Base-by-base conservation (phyloP, 2,329 filamentous ascomycete species). In the Fusarium pseudograminearum region DNA sequence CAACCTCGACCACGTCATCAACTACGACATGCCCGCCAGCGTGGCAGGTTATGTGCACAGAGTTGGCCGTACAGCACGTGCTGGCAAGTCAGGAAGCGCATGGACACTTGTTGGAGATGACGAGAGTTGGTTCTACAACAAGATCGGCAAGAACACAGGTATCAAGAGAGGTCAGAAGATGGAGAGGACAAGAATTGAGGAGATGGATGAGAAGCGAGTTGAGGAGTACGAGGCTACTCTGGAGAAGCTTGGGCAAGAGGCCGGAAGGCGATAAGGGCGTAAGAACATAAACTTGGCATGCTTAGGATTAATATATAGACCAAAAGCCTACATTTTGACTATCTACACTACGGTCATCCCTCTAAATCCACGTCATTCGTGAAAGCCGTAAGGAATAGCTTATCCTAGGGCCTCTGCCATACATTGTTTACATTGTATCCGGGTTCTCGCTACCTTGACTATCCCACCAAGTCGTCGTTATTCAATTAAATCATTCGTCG, bases 61-160 rank as follows among this genome's bases (percentile, higher is more conserved):
- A 41, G 93, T 98, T 3, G 95, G 96, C 38, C 89, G 96, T 59
- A 98, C 95, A 1, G 95, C 95, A 1, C 87, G 94, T 77, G 96
- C 93, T 0, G 93, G 92, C 2, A 88, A 89, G 57, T 72, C 81
- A 2, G 95, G 95, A 3, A 85, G 89, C 48, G 93, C 95, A 1
- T 97, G 94, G 93, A 97, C 94, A 0, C 81, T 99, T 15, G 90
- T 97, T 50, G 91, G 90, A 6, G 91, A 94, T 73, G 86, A 87
- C 4, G 94, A 99, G 80, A 94, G 90, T 45, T 97, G 96, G 94
- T 99, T 98, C 80, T 94, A 93, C 87, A 91, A 91, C 62, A 91
- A 92, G 73, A 90, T 98, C 66, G 91, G 89, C 26, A 85, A 84
- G 60, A 83, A 90, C 7, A 78, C 81, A 60, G 82, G 87, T 10